Base-by-base conservation (phyloP, 1,139 yeast species). In the Sugiyamaella grinbergsii region DNA sequence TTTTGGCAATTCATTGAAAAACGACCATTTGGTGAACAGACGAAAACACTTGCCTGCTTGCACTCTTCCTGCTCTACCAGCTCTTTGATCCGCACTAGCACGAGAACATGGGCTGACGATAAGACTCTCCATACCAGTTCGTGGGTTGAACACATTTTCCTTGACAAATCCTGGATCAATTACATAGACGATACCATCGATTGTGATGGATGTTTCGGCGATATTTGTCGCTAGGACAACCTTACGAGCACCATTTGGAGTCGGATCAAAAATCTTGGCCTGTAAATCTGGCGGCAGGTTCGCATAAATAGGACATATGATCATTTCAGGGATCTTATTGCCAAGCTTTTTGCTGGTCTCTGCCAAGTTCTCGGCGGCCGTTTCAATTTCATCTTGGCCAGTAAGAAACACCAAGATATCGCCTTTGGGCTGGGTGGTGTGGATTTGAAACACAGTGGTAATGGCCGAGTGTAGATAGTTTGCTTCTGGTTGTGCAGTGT, bases 51-150 rank as follows among this genome's bases (percentile, higher is more conserved):
- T 90, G 0, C 98, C 98, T 0, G 98, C 95, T 0, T 96, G 96
- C 4, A 90, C 87, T 72, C 98, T 82, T 5, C 98, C 98, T 0
- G 98, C 98, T 70, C 98, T 80, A 51, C 98, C 98, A 1, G 96
- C 94, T 55, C 99, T 73, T 70, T 93, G 99, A 58, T 90, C 91
- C 0, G 97, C 97, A 31, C 95, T 88, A 0, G 98, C 98, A 55
- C 85, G 78, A 0, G 98, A 91, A 58, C 96, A 89, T 0, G 96
- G 93, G 0, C 81, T 81, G 1, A 89, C 90, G 11, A 85, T 84
- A 54, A 94, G 74, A 53, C 89, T 83, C 61, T 91, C 98, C 91
- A 93, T 88, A 1, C 96, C 96, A 0, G 93, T 81, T 6, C 82
- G 70, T 0, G 96, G 84, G 62, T 88, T 88, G 68, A 78, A 91